phyloP scores from a whole-genome alignment of 2,329 filamentous ascomycete genomes.

The Plenodomus lindquistii region DNA sequence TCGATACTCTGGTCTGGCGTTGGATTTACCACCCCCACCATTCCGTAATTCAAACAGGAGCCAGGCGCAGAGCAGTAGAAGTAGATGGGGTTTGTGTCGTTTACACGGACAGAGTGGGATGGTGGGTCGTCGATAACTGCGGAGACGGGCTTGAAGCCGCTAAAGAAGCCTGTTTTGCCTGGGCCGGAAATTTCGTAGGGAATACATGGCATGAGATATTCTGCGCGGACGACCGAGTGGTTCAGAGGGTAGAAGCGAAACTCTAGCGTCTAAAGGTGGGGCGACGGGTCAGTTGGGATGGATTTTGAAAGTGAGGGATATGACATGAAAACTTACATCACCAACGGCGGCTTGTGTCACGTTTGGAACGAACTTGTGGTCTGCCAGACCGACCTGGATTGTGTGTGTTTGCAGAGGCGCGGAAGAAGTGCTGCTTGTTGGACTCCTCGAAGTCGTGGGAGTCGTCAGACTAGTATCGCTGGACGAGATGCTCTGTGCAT shows the following conservation, averaged over 20 bases:
- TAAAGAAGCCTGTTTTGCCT: slow-evolving; percentile 34
- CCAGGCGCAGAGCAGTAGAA: slow-evolving; percentile 58
- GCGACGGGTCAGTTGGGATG: too few species aligned
- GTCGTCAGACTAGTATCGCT: neutral
- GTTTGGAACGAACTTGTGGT: slow-evolving; percentile 46
- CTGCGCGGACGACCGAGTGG: slow-evolving; percentile 49
- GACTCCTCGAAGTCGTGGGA: slow-evolving; percentile 5
- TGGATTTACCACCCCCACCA: slow-evolving; percentile 78
- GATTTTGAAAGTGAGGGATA: neutral
- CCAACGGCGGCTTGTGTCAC: slow-evolving; percentile 42
- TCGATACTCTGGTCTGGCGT: slow-evolving; percentile 27
- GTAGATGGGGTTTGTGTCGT: slow-evolving; percentile 40
- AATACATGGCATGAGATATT: slow-evolving; percentile 47
- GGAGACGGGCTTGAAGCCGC: slow-evolving; percentile 33
- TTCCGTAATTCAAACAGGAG: slow-evolving; percentile 67
- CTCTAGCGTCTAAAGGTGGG: slow-evolving; percentile 40
- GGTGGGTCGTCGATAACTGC: slow-evolving; percentile 29
- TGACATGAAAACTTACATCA: slow-evolving; percentile 32
- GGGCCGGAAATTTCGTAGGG: slow-evolving; percentile 41
- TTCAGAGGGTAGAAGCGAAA: slow-evolving; percentile 50
- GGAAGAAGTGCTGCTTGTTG: slow-evolving; percentile 15
- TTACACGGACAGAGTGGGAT: slow-evolving; percentile 32
- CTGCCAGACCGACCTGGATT: slow-evolving; percentile 43
- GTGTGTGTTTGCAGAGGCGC: slow-evolving; percentile 32
- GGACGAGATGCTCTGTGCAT: slow-evolving; percentile 9